Conservation (phyloP, 257 asterid species). For the Solanum pennellii region DNA sequence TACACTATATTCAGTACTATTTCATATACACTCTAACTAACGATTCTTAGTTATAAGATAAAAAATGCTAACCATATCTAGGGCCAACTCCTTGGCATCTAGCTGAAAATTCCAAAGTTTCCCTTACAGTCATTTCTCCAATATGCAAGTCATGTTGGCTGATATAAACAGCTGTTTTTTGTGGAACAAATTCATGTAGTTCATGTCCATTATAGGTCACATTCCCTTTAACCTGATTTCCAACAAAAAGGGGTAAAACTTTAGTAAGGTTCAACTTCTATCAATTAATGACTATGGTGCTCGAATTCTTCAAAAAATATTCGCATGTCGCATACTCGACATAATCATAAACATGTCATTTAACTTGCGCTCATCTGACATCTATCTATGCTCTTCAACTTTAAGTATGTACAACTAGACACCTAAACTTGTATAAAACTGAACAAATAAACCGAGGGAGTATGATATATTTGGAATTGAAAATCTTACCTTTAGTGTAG, state of each 20-base stretch:
- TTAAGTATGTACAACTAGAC: fast-evolving
- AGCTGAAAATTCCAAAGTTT: constrained; percentile 61
- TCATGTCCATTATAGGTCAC: constrained; percentile 49
- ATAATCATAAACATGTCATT: too few relatives aligned
- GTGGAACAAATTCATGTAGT: constrained; percentile 50
- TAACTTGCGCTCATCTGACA: too few relatives aligned
- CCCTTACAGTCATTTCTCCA: constrained; percentile 72
- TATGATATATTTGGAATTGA: not conserved
- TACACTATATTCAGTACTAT: not conserved
- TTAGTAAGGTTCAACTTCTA: not conserved
- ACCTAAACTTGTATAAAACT: too few relatives aligned
- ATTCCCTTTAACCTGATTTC: not conserved
- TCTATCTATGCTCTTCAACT: too few relatives aligned
- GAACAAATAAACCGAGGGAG: too few relatives aligned
- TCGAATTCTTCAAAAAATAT: not conserved
- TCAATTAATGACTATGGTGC: not conserved
- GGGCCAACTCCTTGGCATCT: constrained; percentile 73
- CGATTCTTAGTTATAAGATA: not conserved
- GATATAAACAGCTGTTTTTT: constrained; percentile 55
- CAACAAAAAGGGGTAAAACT: not conserved
- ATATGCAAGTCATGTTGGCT: constrained; percentile 62
- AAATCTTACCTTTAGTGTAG: constrained; percentile 23
- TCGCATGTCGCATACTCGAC: not conserved
- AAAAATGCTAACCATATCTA: constrained; percentile 34
- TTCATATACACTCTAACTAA: not conserved